Base-by-base conservation (phyloP, 164 flowering plant species). In the Taxillus chinensis region DNA sequence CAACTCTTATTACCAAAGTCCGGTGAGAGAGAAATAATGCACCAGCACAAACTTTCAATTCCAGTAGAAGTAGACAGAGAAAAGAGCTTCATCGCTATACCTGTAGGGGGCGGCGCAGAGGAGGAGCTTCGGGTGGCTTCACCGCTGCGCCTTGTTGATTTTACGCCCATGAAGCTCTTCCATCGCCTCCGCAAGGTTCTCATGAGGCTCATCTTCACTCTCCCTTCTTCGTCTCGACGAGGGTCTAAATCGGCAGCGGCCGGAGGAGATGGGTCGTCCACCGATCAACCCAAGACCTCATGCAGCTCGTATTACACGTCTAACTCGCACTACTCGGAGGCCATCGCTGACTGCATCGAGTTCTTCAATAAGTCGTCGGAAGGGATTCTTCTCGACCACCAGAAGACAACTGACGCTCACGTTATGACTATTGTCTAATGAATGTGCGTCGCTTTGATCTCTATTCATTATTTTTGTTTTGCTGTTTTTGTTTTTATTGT, bases 151-250 rank as follows among this genome's bases (percentile, higher is more conserved):
- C 1, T 5, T 8, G 48, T 71, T 15, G 75, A 67, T 68, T 71
- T 82, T 56, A 79, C 83, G 3, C 68, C 81, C 55, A 86, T 83
- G 93, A 89, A 85, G 78, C 73, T 86, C 45, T 74, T 86, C 59
- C 64, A 80, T 59, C 82, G 86, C 5, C 78, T 85, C 59, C 82
- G 91, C 7, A 86, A 81, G 79, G 73, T 82, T 49, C 49, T 83
- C 37, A 77, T 81, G 82, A 70, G 89, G 4, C 71, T 86, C 62
- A 43, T 89, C 45, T 79, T 81, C 74, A 59, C 86, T 7, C 5
- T 80, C 16, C 83, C 83, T 1, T 49, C 81, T 40, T 61, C 8
- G 56, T n/a, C 69, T 6, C 1, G 51, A 7, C 4, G 51, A 14
- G 27, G 27, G 27, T 27, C 27, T 27, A 27, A 27, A 27, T 11